These are phyloP conservation scores for Mycena haematopus DNA, from an alignment of 768 basidiomycete species.

Conservation along the genomic window DNA sequence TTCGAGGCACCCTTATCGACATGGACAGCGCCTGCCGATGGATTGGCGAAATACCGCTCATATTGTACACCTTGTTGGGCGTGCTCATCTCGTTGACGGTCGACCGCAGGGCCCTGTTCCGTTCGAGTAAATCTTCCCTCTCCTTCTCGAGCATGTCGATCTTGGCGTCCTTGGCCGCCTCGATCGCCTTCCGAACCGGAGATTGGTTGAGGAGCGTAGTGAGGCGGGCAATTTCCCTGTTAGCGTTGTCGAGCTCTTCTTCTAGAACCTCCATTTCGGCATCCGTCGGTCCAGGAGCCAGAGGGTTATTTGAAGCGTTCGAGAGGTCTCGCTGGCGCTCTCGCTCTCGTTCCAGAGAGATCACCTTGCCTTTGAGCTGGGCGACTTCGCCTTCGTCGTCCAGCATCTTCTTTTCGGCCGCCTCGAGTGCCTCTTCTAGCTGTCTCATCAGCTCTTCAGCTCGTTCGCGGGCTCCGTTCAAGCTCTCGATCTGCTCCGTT, in stretches of 20 bases:
- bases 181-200: slow-evolving; percentile 78
- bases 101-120: slow-evolving; percentile 64
- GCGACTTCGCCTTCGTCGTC: slow-evolving; percentile 62
- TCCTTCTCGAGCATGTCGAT: slow-evolving; percentile 80
- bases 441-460: slow-evolving; percentile 65
- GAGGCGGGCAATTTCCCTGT: slow-evolving; percentile 76
- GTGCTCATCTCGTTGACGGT: slow-evolving; percentile 60
- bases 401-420: slow-evolving; percentile 73
- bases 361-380: slow-evolving; percentile 56
- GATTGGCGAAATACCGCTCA: slow-evolving; percentile 75
- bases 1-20: slow-evolving; percentile 73
- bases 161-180: slow-evolving; percentile 75
- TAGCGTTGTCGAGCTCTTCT: slow-evolving; percentile 76
- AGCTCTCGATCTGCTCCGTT: slow-evolving; percentile 53
- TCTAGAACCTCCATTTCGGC: slow-evolving; percentile 73
- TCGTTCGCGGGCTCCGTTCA: slow-evolving; percentile 59
- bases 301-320: slow-evolving; percentile 35
- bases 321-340: slow-evolving; percentile 45
- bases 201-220: slow-evolving; percentile 72
- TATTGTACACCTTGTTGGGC: slow-evolving; percentile 61
- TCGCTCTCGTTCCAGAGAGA: slow-evolving; percentile 66
- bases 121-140: slow-evolving; percentile 76
- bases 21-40: slow-evolving; percentile 74
- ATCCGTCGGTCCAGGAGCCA: slow-evolving; percentile 46
- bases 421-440: slow-evolving; percentile 79